Evolutionary conservation across 192 early-diverging fungal genomes (phyloP).

Genomic region (Coemansia sp.): DNA sequence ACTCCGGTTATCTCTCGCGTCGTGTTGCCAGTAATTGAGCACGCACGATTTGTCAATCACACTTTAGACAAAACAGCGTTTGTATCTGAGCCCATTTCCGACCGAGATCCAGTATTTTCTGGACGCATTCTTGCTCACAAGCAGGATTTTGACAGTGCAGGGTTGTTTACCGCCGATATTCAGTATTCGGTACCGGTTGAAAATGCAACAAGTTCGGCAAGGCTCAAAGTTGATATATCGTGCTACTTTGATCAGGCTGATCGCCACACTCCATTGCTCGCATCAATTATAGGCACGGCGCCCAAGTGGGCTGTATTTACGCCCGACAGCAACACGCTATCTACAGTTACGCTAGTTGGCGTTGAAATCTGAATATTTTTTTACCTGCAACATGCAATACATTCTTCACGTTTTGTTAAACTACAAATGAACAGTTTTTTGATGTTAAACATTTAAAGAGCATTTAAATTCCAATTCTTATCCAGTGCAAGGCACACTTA

Average conservation of each 20-base stretch:
- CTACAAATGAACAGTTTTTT: too few species aligned
- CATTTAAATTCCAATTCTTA: too few species aligned
- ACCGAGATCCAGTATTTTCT: conserved; percentile 36
- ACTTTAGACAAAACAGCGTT: conserved; percentile 7
- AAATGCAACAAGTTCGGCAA: conserved; percentile 16
- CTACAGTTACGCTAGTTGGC: conserved; percentile 33
- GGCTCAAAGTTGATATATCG: conserved; percentile 32
- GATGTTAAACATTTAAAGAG: too few species aligned
- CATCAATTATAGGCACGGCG: conserved; percentile 22
- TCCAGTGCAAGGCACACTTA: too few species aligned
- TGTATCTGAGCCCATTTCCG: conserved; percentile 19
- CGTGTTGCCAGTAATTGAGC: conserved; percentile 43
- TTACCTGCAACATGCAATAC: neutral
- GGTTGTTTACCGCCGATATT: conserved; percentile 27
- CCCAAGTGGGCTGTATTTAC: conserved; percentile 40
- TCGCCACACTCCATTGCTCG: conserved; percentile 37
- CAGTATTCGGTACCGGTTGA: conserved; percentile 32
- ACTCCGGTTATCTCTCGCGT: conserved; percentile 26
- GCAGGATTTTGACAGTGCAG: conserved; percentile 21
- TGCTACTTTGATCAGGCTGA: conserved; percentile 51
- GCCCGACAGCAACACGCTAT: conserved; percentile 39
- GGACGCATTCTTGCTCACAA: conserved; percentile 44
- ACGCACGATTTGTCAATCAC: conserved; percentile 27
- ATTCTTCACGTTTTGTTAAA: neutral
- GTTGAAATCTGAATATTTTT: conserved; percentile 20